Base-by-base conservation (phyloP, 2,329 filamentous ascomycete genomes). In the Sporothrix curviconia region DNA sequence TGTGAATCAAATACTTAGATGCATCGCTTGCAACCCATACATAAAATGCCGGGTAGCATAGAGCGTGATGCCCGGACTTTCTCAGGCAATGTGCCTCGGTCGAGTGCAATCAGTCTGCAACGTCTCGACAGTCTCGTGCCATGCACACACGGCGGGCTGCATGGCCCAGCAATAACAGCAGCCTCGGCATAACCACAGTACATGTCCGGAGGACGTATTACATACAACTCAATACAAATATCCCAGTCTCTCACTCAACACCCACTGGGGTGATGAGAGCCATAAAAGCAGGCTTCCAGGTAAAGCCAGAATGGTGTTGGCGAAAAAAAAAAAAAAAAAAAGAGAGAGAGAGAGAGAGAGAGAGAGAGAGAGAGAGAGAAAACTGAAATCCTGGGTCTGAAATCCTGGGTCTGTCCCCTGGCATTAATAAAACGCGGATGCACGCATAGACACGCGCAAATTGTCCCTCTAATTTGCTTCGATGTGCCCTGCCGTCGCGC, bases 391-490 rank as follows among this genome's bases (percentile, higher is more conserved):
- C n/a, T n/a, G n/a, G n/a, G n/a, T n/a, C n/a, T n/a, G 22, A 28
- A 36, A 50, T n/a, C 32, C 47, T 25, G 47, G 32, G 32, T 37
- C 19, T 12, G 19, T 22, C 47, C 47, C 47, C 37, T 37, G 14
- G 17, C 30, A 37, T 22, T 50, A 50, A 25, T 50, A 50, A 50
- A n/a, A 42, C 36, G 19, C 36, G 36, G 24, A 24, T 24, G n/a
- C 34, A 42, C 36, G 49, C 49, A 52, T 52, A 19, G 46, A 36
- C 46, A 49, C 30, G 36, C 30, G 46, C 30, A 49, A 49, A 49
- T 49, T 49, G 17, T 28, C 25, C 12, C 17, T 36, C 30, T 3
- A 25, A 37, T 50, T 37, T 50, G 32, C 47, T 37, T 24, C 14
- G 32, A 25, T 50, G 17, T 52, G 15, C 49, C 37, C 28, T 34